Evolutionary conservation across 306 rosid genomes (phyloP).

Genomic region (Vicia villosa): DNA sequence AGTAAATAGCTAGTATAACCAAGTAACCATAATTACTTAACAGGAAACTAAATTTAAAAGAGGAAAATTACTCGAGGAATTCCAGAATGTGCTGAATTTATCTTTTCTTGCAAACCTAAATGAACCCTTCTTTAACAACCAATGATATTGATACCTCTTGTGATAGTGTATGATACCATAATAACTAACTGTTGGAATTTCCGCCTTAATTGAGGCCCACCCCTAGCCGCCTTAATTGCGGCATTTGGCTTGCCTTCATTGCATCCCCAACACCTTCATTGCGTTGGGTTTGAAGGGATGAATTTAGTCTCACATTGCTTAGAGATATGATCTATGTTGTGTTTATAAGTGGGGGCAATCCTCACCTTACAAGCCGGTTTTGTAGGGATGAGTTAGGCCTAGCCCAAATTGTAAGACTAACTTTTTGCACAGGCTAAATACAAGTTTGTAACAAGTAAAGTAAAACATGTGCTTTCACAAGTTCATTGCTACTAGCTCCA

Average conservation of each 20-base stretch:
- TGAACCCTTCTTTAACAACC: conserved; percentile 28
- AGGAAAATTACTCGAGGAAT: too few species aligned
- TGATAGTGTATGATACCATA: neutral
- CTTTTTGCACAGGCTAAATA: conserved; percentile 8
- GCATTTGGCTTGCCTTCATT: too few species aligned
- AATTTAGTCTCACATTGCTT: too few species aligned
- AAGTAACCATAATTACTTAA: conserved; percentile 26
- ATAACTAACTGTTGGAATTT: conserved; percentile 24
- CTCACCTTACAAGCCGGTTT: too few species aligned
- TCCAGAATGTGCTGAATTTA: conserved; percentile 3
- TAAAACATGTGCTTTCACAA: neutral
- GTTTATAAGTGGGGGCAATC: too few species aligned
- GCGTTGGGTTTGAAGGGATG: too few species aligned
- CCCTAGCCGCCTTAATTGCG: too few species aligned
- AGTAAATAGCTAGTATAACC: conserved; percentile 19
- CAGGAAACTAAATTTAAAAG: conserved; percentile 19
- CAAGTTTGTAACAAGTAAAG: conserved; percentile 1
- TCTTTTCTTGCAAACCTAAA: conserved; percentile 22
- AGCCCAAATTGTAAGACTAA: too few species aligned
- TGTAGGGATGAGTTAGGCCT: too few species aligned
- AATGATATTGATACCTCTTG: neutral
- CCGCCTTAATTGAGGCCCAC: too few species aligned
- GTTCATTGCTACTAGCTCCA: conserved; percentile 1
- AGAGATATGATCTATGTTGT: too few species aligned
- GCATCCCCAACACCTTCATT: too few species aligned